A percentile compares a stretch with the other conserved stretches of the same genome.
Evolutionary conservation across 306 rosid species (phyloP).

Genomic region (Notholithocarpus densiflorus): DNA sequence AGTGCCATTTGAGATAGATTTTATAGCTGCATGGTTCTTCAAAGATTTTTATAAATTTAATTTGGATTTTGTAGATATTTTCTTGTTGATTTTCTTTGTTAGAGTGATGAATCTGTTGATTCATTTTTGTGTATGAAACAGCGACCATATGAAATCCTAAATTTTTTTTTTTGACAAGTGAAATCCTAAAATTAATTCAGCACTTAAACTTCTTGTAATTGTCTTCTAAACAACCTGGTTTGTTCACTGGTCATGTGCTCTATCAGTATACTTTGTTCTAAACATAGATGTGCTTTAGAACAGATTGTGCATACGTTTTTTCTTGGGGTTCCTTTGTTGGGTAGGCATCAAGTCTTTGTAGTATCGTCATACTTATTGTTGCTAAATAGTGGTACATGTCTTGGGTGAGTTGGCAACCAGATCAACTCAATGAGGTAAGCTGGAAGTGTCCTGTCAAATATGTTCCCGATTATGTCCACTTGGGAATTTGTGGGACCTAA

Average conservation of each 20-base stretch:
- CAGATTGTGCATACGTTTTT: background rate
- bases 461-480: background rate
- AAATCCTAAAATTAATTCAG: background rate
- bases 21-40: background rate
- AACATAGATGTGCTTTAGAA: background rate
- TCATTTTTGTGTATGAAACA: background rate
- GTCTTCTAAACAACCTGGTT: background rate
- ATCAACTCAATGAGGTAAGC: background rate
- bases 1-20: too few relatives aligned
- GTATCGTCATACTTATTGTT: background rate
- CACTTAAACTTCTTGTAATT: background rate
- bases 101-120: background rate
- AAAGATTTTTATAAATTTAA: background rate
- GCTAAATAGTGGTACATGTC: background rate
- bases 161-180: too few relatives aligned
- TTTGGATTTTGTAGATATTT: background rate
- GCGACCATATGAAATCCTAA: background rate
- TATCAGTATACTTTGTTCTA: background rate
- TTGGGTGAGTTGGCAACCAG: background rate
- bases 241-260: background rate
- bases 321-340: background rate
- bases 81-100: background rate
- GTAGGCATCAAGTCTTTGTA: background rate
- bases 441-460: background rate
- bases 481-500: background rate